Evolutionary conservation across 2,329 filamentous ascomycete species (phyloP).

Genomic region (Beauveria brongniartii): DNA sequence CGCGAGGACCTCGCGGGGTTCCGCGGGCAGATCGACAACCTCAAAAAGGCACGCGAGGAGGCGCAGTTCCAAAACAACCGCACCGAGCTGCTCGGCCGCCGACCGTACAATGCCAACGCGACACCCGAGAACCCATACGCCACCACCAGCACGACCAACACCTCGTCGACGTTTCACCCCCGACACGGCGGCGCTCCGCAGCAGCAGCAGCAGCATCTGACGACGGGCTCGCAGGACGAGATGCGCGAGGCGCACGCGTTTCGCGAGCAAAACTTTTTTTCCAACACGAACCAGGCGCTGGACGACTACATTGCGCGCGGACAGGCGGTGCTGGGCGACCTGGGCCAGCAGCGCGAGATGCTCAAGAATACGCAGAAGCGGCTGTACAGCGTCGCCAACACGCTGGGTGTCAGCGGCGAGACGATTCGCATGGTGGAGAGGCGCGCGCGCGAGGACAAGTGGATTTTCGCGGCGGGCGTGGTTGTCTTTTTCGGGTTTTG

Average conservation of each 20-base stretch:
- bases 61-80: slow-evolving; percentile 57
- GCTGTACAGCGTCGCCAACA: slow-evolving; percentile 89
- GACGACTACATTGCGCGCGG: slow-evolving; percentile 93
- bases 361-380: slow-evolving; percentile 88
- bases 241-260: slow-evolving; percentile 74
- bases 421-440: slow-evolving; percentile 96
- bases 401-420: slow-evolving; percentile 84
- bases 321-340: slow-evolving; percentile 78
- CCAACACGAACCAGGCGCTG: slow-evolving; percentile 71
- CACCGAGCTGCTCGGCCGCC: slow-evolving; percentile 73
- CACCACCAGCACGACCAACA: slow-evolving; percentile 33
- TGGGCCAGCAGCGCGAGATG: slow-evolving; percentile 86
- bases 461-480: slow-evolving; percentile 89
- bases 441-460: slow-evolving; percentile 89
- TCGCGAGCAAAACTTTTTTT: slow-evolving; percentile 82
- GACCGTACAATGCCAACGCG: slow-evolving; percentile 57
- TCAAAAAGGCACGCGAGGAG: slow-evolving; percentile 74
- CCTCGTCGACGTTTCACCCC: slow-evolving; percentile 29
- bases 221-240: slow-evolving; percentile 51
- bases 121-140: slow-evolving; percentile 92
- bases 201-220: slow-evolving; percentile 20
- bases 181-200: slow-evolving; percentile 25
- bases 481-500: slow-evolving; percentile 85
- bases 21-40: slow-evolving; percentile 63
- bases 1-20: slow-evolving; percentile 74